Conservation (phyloP, 495 filamentous ascomycete species). For the Lasiosphaeria miniovina region DNA sequence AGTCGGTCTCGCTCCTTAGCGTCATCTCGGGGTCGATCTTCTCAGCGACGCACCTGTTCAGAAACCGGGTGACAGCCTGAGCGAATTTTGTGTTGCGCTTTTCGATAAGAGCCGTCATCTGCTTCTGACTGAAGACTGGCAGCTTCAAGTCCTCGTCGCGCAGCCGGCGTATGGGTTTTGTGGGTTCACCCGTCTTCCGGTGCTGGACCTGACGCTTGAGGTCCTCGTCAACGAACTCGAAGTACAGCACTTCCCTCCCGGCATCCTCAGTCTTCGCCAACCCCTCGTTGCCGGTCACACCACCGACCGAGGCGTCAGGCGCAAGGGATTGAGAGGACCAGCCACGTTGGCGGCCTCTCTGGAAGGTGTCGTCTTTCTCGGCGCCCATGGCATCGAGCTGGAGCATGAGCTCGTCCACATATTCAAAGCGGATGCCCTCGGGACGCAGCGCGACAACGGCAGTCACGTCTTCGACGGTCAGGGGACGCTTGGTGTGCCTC, state of each 20-base stretch:
- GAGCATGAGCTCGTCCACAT: constrained; percentile 77
- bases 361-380: constrained; percentile 50
- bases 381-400: constrained; percentile 74
- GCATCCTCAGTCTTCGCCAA: constrained; percentile 25
- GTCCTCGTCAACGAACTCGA: constrained; percentile 92
- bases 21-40: constrained; percentile 64
- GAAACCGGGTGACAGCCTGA: constrained; percentile 71
- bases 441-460: constrained; percentile 76
- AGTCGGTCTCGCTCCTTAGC: constrained; percentile 53
- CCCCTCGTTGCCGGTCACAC: constrained; percentile 44
- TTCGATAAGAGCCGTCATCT: constrained; percentile 86
- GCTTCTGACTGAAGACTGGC: constrained; percentile 89
- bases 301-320: constrained; percentile 49
- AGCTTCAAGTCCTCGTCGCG: constrained; percentile 82
- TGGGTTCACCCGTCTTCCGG: constrained; percentile 67
- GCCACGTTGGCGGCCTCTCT: constrained; percentile 39
- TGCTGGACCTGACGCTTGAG: constrained; percentile 74
- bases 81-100: constrained; percentile 85
- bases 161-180: constrained; percentile 59
- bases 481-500: constrained; percentile 66
- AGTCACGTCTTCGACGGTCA: constrained; percentile 76
- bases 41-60: constrained; percentile 68
- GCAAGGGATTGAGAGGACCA: constrained; percentile 37
- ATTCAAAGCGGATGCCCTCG: constrained; percentile 74
- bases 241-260: constrained; percentile 68